Evolutionary conservation across 2,329 filamentous ascomycete genomes (phyloP), one percentile per base, ranked within the genome.

Genomic region (Myriangium duriaei): DNA sequence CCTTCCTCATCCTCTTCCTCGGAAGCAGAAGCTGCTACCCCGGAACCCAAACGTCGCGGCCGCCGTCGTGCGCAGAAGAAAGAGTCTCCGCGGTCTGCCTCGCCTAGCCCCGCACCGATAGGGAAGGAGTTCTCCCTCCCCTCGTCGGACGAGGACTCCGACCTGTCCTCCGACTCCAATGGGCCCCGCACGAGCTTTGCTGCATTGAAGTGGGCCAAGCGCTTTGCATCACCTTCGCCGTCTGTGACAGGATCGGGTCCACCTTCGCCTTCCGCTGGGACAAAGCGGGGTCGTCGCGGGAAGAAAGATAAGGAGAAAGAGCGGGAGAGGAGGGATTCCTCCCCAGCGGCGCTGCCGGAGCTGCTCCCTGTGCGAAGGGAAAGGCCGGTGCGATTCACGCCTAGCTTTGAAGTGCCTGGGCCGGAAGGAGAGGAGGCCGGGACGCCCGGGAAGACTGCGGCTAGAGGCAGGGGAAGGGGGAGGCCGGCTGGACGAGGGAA

Each of bases 1-100:
- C 57, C 56, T 14, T 55, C 57, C 4, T 57, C 56, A 14, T 55
- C 57, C 4, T 53, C 57, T 7, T 59, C 55, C 21, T 60, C 61
- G 13, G 56, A 59, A 10, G 56, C 59, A 2, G 60, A 60, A 15
- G 58, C 61, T 50, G 28, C 45, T 53, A 11, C 54, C 52, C 7
- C 52, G 44, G 12, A 48, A 55, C 30, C 58, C 61, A 41, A 59
- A 54, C 6, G 52, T 57, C 5, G 56, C 57, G 3, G 53, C 52
- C 10, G 45, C 37, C 19, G 14, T 16, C 14, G 34, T 35, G 48
- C 41, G 29, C 39, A 29, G 24, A 42, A 24, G 40, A 43, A 26
- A 14, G 45, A 49, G 9, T 43, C 42, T 10, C 41, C 48, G 13
- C 52, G 51, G 14, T 50, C 45, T 6, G 40, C 28, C 4, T 13